phyloP scores from a whole-genome alignment of 345 rosid genomes.

The Eucalyptus marginata region DNA sequence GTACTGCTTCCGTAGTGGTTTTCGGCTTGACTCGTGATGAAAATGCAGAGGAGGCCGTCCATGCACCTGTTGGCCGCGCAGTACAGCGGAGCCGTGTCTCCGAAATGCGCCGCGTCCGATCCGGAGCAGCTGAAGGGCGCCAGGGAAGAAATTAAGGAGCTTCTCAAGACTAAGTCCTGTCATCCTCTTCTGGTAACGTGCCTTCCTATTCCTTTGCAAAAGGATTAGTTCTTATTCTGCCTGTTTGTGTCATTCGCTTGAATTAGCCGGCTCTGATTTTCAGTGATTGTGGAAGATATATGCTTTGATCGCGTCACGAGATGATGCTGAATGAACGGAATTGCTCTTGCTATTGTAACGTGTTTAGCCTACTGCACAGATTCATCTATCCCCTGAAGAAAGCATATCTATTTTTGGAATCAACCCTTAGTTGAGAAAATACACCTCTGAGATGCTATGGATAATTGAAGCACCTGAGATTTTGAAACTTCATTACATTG shows the following conservation, averaged over 20 bases:
- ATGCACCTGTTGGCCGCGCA: constrained; percentile 5
- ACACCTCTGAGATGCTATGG: not conserved
- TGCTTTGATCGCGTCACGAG: not conserved
- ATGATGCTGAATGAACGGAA: not conserved
- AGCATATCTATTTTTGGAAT: not conserved
- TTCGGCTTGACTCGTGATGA: not conserved
- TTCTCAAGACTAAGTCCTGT: constrained; percentile 63
- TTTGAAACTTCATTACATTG: not conserved
- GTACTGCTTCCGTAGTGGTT: not conserved
- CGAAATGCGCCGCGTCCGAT: constrained; percentile 61
- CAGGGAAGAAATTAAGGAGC: constrained; percentile 74
- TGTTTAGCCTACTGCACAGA: not conserved
- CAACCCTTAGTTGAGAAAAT: not conserved
- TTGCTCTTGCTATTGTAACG: not conserved
- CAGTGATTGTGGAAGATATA: not conserved
- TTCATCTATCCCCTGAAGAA: not conserved
- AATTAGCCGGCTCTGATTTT: not conserved
- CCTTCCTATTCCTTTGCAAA: not conserved
- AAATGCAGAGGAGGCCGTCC: constrained; percentile 22
- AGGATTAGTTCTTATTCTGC: not conserved
- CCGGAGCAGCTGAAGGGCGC: constrained; percentile 79
- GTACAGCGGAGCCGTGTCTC: constrained; percentile 19
- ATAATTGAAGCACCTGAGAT: not conserved
- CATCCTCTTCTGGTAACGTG: constrained; percentile 69
- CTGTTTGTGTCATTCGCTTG: not conserved